phyloP scores from a whole-genome alignment of 129 eudicot genomes.

The Saposhnikovia divaricata region DNA sequence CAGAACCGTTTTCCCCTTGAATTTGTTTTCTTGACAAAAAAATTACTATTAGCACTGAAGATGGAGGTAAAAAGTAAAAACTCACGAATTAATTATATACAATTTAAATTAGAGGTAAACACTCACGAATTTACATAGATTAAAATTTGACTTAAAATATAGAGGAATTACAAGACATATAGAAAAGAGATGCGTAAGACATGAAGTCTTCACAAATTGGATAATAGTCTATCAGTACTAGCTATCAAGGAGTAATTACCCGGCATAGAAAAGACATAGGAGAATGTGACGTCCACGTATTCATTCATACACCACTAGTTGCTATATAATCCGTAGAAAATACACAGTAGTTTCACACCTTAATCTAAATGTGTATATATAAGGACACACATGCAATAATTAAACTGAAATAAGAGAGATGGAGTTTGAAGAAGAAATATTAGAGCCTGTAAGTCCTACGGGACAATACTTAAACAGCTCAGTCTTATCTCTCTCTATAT shows the following conservation, averaged over 20 bases:
- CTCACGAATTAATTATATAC: no score
- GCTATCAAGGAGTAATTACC: background rate
- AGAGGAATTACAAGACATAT: no score
- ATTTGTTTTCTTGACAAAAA: constrained; percentile 9
- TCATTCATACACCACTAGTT: background rate
- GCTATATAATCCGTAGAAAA: background rate
- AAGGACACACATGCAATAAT: background rate
- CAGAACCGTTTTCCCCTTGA: background rate
- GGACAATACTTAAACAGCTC: background rate
- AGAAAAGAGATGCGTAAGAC: background rate
- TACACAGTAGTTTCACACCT: no score
- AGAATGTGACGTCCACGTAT: background rate
- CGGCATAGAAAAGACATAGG: background rate
- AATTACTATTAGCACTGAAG: no score
- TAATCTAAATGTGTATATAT: no score
- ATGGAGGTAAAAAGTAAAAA: no score
- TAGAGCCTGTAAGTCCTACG: background rate
- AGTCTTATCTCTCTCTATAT: background rate
- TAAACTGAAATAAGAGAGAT: background rate
- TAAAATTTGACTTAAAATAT: no score
- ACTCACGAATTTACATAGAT: no score
- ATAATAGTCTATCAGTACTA: no score
- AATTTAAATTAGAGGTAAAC: no score
- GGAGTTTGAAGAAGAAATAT: background rate
- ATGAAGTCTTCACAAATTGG: no score